Conservation (phyloP, 2,329 filamentous ascomycete species). For the Cladosporium sp. region DNA sequence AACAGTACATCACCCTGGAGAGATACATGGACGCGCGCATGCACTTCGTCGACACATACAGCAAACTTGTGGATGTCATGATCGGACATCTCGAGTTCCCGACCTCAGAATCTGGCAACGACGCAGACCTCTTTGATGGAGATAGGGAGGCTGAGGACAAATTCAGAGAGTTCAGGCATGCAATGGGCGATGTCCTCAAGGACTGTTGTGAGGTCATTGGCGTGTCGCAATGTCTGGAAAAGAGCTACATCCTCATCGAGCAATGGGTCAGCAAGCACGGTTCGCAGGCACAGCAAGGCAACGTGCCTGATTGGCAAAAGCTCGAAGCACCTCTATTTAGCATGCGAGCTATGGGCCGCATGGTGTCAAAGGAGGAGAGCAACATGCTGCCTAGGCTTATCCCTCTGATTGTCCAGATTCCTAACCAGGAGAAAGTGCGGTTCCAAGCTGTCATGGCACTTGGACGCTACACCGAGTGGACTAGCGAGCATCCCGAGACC, state of each 20-base stretch:
- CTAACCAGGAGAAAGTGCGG: constrained; percentile 93
- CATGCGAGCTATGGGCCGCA: constrained; percentile 91
- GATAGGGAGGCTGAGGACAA: constrained; percentile 95
- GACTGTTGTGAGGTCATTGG: constrained; percentile 96
- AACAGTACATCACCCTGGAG: constrained; percentile 90
- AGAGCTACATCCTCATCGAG: constrained; percentile 82
- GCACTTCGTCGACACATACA: constrained; percentile 75
- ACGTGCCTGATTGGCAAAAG: constrained; percentile 92
- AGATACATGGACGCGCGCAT: constrained; percentile 79
- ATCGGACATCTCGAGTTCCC: constrained; percentile 88
- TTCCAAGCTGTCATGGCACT: constrained; percentile 98
- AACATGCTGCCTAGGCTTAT: constrained; percentile 88
- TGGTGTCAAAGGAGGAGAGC: constrained; percentile 86
- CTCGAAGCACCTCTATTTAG: constrained; percentile 93
- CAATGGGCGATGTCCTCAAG: constrained; percentile 97
- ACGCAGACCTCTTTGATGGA: constrained; percentile 86
- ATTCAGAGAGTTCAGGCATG: constrained; percentile 92
- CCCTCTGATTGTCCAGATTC: constrained; percentile 88
- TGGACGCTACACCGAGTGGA: constrained; percentile 97
- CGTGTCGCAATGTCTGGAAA: constrained; percentile 82
- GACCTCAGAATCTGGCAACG: constrained; percentile 65
- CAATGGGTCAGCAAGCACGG: constrained; percentile 83
- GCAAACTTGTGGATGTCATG: constrained; percentile 87
- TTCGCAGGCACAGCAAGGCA: constrained; percentile 64
- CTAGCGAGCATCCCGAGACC: constrained; percentile 85